Conservation (phyloP, 2,329 filamentous ascomycete genomes). For the Stagonosporopsis cucurbitacearum region DNA sequence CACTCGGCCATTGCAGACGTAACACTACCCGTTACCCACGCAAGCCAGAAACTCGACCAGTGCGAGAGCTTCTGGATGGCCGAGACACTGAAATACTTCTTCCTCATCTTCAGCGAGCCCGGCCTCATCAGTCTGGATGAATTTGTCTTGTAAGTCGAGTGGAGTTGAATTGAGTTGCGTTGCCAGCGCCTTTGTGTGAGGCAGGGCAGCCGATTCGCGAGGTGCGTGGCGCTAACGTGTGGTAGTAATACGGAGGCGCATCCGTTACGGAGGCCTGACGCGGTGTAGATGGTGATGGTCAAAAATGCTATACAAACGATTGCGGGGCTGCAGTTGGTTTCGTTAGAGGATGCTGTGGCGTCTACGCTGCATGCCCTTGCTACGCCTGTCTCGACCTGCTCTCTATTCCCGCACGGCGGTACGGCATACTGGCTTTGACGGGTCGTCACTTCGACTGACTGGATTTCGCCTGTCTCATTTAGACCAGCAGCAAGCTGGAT, state of each 20-base stretch:
- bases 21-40: slow-evolving; percentile 43
- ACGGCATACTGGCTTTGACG: too few relatives aligned
- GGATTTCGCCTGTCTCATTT: too few relatives aligned
- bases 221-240: background rate
- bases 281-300: background rate
- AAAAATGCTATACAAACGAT: too few relatives aligned
- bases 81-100: slow-evolving; percentile 93
- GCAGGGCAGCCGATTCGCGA: too few relatives aligned
- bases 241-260: slow-evolving; percentile 62
- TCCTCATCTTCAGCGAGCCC: slow-evolving; percentile 76
- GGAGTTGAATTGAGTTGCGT: too few relatives aligned
- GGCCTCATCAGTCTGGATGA: slow-evolving; percentile 71
- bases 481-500: too few relatives aligned
- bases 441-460: too few relatives aligned
- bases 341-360: background rate
- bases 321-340: too few relatives aligned
- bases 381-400: too few relatives aligned
- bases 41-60: slow-evolving; percentile 39
- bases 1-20: slow-evolving; percentile 76
- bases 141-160: slow-evolving; percentile 61
- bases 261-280: slow-evolving; percentile 53
- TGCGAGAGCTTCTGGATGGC: slow-evolving; percentile 84
- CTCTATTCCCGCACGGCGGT: too few relatives aligned
- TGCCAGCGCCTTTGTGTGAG: too few relatives aligned
- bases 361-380: background rate